These are phyloP conservation scores for Sporothrix schenckii DNA, from an alignment of 2,329 filamentous ascomycete species.

Conservation along the genomic window DNA sequence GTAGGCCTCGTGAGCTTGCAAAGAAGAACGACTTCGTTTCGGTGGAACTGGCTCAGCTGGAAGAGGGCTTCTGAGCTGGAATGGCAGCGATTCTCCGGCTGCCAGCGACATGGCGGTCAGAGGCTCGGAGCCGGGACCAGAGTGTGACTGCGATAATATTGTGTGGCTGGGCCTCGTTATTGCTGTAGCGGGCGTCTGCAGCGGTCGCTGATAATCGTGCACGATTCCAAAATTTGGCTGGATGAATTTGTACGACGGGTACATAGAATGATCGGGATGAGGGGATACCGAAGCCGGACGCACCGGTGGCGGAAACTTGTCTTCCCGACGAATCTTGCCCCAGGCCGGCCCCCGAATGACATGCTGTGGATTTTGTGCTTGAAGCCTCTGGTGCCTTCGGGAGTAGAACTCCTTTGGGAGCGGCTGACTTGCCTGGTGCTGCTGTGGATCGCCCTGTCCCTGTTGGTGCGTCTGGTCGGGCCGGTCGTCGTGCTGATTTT, in stretches of 20 bases:
- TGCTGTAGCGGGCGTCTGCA: neutral
- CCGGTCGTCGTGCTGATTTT: neutral
- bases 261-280: slow-evolving; percentile 31
- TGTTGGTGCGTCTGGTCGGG: slow-evolving; percentile 3
- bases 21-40: neutral
- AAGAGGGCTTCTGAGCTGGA: neutral
- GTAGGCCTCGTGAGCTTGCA: neutral
- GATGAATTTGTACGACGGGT: slow-evolving; percentile 28
- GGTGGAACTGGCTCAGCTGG: neutral
- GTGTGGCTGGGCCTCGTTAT: neutral
- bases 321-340: slow-evolving; percentile 3
- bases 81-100: neutral
- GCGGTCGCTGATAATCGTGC: neutral
- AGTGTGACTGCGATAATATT: neutral
- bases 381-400: slow-evolving; percentile 7
- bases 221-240: slow-evolving; percentile 20
- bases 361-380: slow-evolving; percentile 7
- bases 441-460: neutral
- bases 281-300: slow-evolving; percentile 19
- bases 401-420: neutral
- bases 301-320: slow-evolving; percentile 20
- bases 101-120: neutral
- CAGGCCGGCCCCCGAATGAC: neutral
- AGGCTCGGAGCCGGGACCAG: neutral
- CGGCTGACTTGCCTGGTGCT: neutral